Percentiles rank a stretch among this genome's conserved stretches.
Evolutionary conservation across 2,329 filamentous ascomycete genomes (phyloP).

Genomic region (Epichloe bromicola): DNA sequence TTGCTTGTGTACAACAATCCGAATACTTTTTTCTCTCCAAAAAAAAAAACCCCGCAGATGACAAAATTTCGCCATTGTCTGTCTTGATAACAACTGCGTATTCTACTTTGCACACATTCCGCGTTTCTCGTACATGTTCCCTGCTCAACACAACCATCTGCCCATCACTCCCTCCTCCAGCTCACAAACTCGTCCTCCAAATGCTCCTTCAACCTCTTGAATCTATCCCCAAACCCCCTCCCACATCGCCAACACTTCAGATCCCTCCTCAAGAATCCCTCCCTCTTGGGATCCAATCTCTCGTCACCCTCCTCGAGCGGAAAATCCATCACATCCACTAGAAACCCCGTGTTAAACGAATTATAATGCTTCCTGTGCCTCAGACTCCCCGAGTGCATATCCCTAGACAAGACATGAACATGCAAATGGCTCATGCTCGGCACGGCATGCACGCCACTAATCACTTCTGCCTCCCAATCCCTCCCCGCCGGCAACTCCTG

Average conservation of each 20-base stretch:
- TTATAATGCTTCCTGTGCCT: constrained; percentile 84
- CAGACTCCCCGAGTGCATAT: constrained; percentile 60
- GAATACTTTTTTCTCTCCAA: neutral
- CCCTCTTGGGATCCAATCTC: constrained; percentile 41
- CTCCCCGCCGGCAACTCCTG: constrained; percentile 49
- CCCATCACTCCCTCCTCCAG: constrained; percentile 53
- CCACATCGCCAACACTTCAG: constrained; percentile 80
- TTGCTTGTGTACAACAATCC: neutral
- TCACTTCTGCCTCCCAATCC: constrained; percentile 65
- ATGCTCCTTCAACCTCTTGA: constrained; percentile 63
- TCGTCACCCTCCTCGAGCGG: constrained; percentile 56
- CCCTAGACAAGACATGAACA: constrained; percentile 72
- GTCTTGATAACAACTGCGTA: neutral
- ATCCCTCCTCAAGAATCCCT: constrained; percentile 49
- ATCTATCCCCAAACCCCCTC: constrained; percentile 58
- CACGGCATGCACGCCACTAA: constrained; percentile 69
- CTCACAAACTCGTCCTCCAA: constrained; percentile 58
- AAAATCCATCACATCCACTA: constrained; percentile 67
- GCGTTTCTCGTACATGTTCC: neutral
- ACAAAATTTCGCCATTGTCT: neutral
- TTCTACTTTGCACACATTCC: neutral
- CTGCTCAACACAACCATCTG: neutral
- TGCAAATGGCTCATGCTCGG: constrained; percentile 91
- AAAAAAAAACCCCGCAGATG: too few species aligned
- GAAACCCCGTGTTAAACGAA: constrained; percentile 76